Evolutionary conservation across 257 asterid species (phyloP).

Genomic region (Solanum habrochaites): DNA sequence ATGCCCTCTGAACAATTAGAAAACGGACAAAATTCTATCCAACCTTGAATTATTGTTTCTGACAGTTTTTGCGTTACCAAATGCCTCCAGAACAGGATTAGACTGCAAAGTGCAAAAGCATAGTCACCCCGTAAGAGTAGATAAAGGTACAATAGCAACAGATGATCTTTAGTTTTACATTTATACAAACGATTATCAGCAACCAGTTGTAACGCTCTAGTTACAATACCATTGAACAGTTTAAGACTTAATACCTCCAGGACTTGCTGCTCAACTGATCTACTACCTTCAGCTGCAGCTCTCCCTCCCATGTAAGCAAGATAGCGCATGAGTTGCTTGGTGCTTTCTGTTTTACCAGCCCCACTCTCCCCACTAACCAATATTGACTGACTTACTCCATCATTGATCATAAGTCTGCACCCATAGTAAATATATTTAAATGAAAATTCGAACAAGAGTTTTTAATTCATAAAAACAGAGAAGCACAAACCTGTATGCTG

Average conservation of each 20-base stretch:
- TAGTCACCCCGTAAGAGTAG: background rate
- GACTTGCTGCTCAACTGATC: conserved; percentile 93
- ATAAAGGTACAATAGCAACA: background rate
- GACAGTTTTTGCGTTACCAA: conserved; percentile 98
- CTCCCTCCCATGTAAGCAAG: conserved; percentile 99
- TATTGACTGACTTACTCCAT: conserved; percentile 87
- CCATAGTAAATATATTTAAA: background rate
- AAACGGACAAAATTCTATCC: background rate
- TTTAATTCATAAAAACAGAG: background rate
- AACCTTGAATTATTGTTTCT: conserved; percentile 98
- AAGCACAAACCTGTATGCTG: conserved; percentile 76
- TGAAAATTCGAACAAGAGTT: background rate
- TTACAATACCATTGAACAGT: background rate
- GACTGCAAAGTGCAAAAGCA: conserved; percentile 42
- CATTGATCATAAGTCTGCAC: conserved; percentile 89
- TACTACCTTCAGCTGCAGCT: conserved; percentile 75
- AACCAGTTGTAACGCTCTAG: background rate
- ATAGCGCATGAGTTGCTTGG: conserved; percentile 88
- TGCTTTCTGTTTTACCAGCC: conserved; percentile 99
- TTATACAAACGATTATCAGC: background rate
- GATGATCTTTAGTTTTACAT: background rate
- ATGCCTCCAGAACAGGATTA: conserved; percentile 98
- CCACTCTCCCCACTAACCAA: conserved; percentile 99
- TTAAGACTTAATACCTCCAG: conserved; percentile 61
- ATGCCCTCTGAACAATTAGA: background rate